Evolutionary conservation across 2,329 filamentous ascomycete species (phyloP).

Genomic region (Exserohilum turcica): DNA sequence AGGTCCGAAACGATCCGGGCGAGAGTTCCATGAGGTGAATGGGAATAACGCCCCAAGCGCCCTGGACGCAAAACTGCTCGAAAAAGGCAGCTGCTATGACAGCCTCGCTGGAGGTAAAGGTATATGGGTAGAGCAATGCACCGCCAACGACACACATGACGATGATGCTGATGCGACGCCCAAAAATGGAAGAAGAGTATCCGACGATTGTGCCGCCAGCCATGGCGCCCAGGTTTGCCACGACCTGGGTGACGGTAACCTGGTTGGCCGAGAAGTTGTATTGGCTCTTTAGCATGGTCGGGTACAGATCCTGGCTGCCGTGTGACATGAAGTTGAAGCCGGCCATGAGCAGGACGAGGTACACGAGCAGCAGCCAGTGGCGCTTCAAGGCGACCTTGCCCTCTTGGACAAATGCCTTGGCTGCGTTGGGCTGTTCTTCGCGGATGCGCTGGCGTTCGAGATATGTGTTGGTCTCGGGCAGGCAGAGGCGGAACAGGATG

Average conservation of each 20-base stretch:
- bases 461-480: slow-evolving; percentile 80
- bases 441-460: slow-evolving; percentile 69
- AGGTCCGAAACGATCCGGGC: slow-evolving; percentile 73
- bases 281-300: slow-evolving; percentile 64
- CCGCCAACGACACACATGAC: slow-evolving; percentile 66
- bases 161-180: slow-evolving; percentile 55
- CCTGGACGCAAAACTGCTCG: slow-evolving; percentile 61
- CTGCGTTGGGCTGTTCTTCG: slow-evolving; percentile 62
- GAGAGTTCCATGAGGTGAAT: slow-evolving; percentile 80
- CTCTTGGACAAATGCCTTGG: slow-evolving; percentile 72
- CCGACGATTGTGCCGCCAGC: slow-evolving; percentile 54
- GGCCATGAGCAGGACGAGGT: slow-evolving; percentile 85
- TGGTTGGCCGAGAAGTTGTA: slow-evolving; percentile 58
- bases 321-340: slow-evolving; percentile 93
- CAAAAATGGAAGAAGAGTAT: slow-evolving; percentile 54
- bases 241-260: slow-evolving; percentile 57
- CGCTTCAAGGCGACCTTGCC: slow-evolving; percentile 77
- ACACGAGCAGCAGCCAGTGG: slow-evolving; percentile 80
- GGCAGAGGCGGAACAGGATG: slow-evolving; percentile 75
- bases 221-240: slow-evolving; percentile 58
- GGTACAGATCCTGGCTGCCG: slow-evolving; percentile 70
- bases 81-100: slow-evolving; percentile 85
- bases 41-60: slow-evolving; percentile 53
- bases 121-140: slow-evolving; percentile 82
- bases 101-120: slow-evolving; percentile 64